These are phyloP conservation scores for Salix exigua DNA, from an alignment of 345 rosid species.

Conservation along the genomic window DNA sequence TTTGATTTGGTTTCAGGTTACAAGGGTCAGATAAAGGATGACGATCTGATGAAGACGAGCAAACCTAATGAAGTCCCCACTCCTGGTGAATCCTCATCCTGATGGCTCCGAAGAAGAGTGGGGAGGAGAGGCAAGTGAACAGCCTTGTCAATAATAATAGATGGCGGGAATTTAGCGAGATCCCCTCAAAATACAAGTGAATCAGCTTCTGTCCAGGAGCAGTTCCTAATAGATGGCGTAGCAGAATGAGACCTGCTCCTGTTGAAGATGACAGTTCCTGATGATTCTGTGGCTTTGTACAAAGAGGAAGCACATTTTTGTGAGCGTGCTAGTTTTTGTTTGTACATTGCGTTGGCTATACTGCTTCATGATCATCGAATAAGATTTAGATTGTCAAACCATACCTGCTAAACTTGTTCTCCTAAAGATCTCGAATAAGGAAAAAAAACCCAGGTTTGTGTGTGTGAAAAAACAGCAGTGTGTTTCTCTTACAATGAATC, in stretches of 20 bases:
- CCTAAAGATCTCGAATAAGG: neutral
- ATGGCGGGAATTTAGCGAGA: neutral
- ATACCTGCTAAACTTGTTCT: neutral
- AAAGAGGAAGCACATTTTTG: neutral
- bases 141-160: neutral
- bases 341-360: too few species aligned
- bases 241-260: neutral
- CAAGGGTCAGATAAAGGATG: neutral
- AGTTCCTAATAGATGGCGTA: neutral
- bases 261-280: neutral
- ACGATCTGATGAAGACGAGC: neutral
- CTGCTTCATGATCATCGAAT: too few species aligned
- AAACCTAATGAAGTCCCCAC: neutral
- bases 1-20: slow-evolving; percentile 18
- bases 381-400: neutral
- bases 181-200: neutral
- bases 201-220: neutral
- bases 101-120: neutral
- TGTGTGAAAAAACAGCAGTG: neutral
- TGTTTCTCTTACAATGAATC: neutral
- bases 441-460: neutral
- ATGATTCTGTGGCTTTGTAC: neutral
- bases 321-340: neutral
- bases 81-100: neutral
- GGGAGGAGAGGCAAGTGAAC: neutral